These are phyloP conservation scores for Punctularia strigosozonata DNA, from an alignment of 768 basidiomycete genomes.

Conservation along the genomic window DNA sequence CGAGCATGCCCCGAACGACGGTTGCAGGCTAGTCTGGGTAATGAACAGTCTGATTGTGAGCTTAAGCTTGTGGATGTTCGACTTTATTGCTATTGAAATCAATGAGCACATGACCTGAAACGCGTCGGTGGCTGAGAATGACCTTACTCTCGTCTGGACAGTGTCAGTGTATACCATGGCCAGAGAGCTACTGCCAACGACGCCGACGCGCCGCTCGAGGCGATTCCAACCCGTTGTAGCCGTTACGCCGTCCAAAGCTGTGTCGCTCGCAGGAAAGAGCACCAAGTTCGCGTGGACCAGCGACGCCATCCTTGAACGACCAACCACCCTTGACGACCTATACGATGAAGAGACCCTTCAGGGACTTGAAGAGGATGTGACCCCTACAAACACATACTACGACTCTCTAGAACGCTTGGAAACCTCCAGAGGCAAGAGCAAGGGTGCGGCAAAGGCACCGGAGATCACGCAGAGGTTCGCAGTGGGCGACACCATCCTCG, in stretches of 20 bases:
- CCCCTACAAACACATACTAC: slow-evolving; percentile 4
- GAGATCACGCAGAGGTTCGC: slow-evolving; percentile 23
- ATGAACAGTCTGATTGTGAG: too few species aligned
- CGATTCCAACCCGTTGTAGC: slow-evolving; percentile 8
- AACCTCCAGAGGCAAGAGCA: slow-evolving; percentile 3
- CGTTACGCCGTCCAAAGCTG: too few species aligned
- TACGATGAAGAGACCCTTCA: slow-evolving; percentile 7
- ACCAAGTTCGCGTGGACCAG: slow-evolving; percentile 6
- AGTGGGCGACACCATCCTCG: slow-evolving; percentile 58
- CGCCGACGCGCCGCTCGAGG: slow-evolving; percentile 9
- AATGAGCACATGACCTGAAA: too few species aligned
- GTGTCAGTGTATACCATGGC: too few species aligned
- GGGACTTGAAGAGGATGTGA: neutral
- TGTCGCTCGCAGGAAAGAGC: neutral
- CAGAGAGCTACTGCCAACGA: too few species aligned
- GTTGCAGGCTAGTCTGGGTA: too few species aligned
- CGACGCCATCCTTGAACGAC: slow-evolving; percentile 6
- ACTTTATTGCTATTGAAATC: too few species aligned
- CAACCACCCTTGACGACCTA: slow-evolving; percentile 7
- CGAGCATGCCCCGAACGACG: too few species aligned
- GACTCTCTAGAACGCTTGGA: slow-evolving; percentile 6
- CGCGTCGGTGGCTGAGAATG: too few species aligned
- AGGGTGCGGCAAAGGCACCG: neutral
- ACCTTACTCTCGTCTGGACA: too few species aligned
- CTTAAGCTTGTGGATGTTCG: too few species aligned